These are phyloP conservation scores for Penicillium rolfsii DNA, from an alignment of 2,329 filamentous ascomycete species.

Conservation along the genomic window DNA sequence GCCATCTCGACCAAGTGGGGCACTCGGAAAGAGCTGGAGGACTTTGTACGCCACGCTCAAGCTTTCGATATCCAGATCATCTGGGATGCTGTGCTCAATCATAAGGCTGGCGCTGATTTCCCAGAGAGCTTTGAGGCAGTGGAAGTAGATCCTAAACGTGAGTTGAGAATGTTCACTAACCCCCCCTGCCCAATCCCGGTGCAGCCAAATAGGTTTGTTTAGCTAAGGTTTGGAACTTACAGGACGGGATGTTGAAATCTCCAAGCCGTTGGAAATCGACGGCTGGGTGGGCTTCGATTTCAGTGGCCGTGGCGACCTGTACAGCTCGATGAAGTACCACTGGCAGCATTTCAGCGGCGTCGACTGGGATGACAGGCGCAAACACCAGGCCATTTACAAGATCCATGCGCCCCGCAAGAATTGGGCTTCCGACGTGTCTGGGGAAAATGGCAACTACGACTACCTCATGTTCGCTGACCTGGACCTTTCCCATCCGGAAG, in stretches of 20 bases:
- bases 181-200: neutral
- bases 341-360: slow-evolving; percentile 70
- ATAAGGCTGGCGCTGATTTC: slow-evolving; percentile 70
- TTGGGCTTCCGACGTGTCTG: slow-evolving; percentile 66
- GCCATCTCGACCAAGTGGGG: slow-evolving; percentile 69
- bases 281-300: slow-evolving; percentile 72
- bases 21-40: slow-evolving; percentile 61
- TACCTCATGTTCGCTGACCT: slow-evolving; percentile 75
- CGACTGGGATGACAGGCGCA: slow-evolving; percentile 63
- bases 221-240: neutral
- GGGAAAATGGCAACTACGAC: slow-evolving; percentile 67
- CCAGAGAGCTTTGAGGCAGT: slow-evolving; percentile 65
- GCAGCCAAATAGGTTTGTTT: slow-evolving; percentile 43
- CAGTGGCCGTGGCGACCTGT: slow-evolving; percentile 60
- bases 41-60: slow-evolving; percentile 56
- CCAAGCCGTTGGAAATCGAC: slow-evolving; percentile 63
- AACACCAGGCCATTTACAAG: slow-evolving; percentile 66
- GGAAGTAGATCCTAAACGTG: slow-evolving; percentile 62
- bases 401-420: slow-evolving; percentile 65
- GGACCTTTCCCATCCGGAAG: slow-evolving; percentile 67
- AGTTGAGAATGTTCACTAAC: neutral
- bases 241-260: slow-evolving; percentile 48
- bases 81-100: slow-evolving; percentile 74
- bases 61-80: slow-evolving; percentile 61
- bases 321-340: slow-evolving; percentile 66